These are phyloP conservation scores for Tricholoma matsutake DNA, from an alignment of 768 basidiomycete species.

Conservation along the genomic window DNA sequence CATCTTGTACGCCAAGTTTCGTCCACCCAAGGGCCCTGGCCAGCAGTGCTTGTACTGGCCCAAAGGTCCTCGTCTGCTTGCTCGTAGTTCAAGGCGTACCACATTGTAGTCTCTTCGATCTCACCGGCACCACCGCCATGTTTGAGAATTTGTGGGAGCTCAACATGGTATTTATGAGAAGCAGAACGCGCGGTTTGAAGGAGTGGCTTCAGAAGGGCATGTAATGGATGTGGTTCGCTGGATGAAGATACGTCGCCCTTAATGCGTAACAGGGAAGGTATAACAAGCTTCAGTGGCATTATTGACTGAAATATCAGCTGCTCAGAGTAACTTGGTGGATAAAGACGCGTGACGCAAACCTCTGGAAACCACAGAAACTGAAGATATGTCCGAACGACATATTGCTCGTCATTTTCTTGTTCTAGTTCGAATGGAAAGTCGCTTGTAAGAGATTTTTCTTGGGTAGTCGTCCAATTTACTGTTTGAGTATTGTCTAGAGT, in stretches of 20 bases:
- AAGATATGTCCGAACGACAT: constrained; percentile 61
- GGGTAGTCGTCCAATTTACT: constrained; percentile 50
- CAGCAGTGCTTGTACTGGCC: constrained; percentile 20
- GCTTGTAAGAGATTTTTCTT: constrained; percentile 53
- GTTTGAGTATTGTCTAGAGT: constrained; percentile 12
- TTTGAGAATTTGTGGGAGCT: constrained; percentile 57
- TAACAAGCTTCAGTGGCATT: constrained; percentile 59
- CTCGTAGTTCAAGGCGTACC: constrained; percentile 67
- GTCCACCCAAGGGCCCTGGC: constrained; percentile 44
- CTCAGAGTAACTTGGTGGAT: not conserved
- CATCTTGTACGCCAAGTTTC: constrained; percentile 53
- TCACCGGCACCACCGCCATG: constrained; percentile 61
- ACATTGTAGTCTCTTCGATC: constrained; percentile 73
- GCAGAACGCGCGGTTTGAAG: constrained; percentile 56
- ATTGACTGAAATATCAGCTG: constrained; percentile 48
- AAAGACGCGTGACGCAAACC: constrained; percentile 33
- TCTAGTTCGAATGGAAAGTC: constrained; percentile 55
- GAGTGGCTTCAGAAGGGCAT: constrained; percentile 55
- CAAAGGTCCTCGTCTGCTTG: constrained; percentile 36
- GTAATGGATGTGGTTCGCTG: constrained; percentile 48
- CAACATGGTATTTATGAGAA: constrained; percentile 59
- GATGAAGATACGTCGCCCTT: constrained; percentile 28
- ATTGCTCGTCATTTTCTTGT: constrained; percentile 51
- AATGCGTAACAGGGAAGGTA: constrained; percentile 55
- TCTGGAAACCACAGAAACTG: constrained; percentile 80